Evolutionary conservation across 176 grass and related monocot genomes (phyloP).

Genomic region (Melocanna baccifera): DNA sequence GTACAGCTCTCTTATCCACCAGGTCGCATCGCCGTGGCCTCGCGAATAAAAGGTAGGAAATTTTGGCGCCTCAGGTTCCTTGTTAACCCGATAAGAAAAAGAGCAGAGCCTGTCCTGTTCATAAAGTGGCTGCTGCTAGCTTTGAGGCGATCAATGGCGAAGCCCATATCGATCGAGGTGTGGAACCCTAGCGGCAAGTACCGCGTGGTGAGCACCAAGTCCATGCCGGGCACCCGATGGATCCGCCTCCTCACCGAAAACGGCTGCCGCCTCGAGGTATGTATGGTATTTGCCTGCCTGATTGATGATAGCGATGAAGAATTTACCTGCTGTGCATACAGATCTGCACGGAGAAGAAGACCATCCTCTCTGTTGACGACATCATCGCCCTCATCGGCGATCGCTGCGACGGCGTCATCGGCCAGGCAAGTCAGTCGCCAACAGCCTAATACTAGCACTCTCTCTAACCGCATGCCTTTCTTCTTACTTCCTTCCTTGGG

Average conservation of each 20-base stretch:
- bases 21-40: background rate
- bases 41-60: background rate
- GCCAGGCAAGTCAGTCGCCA: slow-evolving; percentile 50
- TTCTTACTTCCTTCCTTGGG: too few species aligned
- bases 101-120: too few species aligned
- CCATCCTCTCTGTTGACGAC: slow-evolving; percentile 82
- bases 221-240: slow-evolving; percentile 92
- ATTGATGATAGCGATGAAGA: background rate
- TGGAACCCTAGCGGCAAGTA: slow-evolving; percentile 93
- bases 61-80: background rate
- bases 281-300: background rate
- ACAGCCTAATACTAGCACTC: too few species aligned
- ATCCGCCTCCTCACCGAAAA: slow-evolving; percentile 86
- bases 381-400: slow-evolving; percentile 83
- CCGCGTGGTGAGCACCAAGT: slow-evolving; percentile 87
- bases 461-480: too few species aligned
- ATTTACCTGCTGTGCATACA: background rate
- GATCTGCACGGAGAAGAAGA: slow-evolving; percentile 86
- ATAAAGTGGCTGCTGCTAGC: too few species aligned
- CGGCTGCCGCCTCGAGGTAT: slow-evolving; percentile 73
- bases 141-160: slow-evolving; percentile 40
- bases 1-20: background rate
- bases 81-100: background rate
- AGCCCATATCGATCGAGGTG: slow-evolving; percentile 80
- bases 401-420: slow-evolving; percentile 80